A percentile compares a stretch with the other conserved stretches of the same genome.
Evolutionary conservation across 768 basidiomycete species (phyloP).

Genomic region (Leccinum variicolor): DNA sequence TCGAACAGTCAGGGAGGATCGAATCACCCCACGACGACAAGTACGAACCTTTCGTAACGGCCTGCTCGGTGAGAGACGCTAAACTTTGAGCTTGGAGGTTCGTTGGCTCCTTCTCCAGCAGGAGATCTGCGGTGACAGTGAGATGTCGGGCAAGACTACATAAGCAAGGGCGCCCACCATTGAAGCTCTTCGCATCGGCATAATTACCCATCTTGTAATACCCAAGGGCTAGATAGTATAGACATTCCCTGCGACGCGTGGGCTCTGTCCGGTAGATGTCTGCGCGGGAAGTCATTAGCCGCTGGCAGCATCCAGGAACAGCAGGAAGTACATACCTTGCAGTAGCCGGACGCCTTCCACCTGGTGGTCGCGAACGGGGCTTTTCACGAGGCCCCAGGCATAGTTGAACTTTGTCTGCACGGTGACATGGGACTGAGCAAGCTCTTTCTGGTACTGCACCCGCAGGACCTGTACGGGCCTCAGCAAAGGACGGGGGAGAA

Average conservation of each 20-base stretch:
- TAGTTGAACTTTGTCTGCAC: conserved; percentile 98
- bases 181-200: conserved; percentile 88
- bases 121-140: conserved; percentile 50
- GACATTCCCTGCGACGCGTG: conserved; percentile 83
- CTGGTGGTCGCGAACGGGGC: conserved; percentile 78
- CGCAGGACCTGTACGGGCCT: conserved; percentile 62
- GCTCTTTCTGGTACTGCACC: conserved; percentile 86
- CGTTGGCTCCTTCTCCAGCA: conserved; percentile 88
- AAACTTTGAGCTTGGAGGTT: conserved; percentile 93
- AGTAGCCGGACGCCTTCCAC: conserved; percentile 88
- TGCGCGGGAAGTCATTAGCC: conserved; percentile 31
- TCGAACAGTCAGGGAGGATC: not conserved
- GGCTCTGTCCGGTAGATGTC: conserved; percentile 92
- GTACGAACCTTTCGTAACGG: conserved; percentile 70
- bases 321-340: conserved; percentile 57
- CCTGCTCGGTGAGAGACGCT: conserved; percentile 79
- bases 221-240: conserved; percentile 95
- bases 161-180: conserved; percentile 54
- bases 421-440: conserved; percentile 77
- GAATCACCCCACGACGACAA: not conserved
- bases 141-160: not conserved
- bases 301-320: not conserved
- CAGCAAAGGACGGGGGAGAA: not conserved
- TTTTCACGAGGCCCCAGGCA: conserved; percentile 96
- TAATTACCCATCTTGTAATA: conserved; percentile 97